Evolutionary conservation across 257 asterid genomes (phyloP), one percentile per base, ranked within the genome.

Genomic region (Rubia yunnanensis): DNA sequence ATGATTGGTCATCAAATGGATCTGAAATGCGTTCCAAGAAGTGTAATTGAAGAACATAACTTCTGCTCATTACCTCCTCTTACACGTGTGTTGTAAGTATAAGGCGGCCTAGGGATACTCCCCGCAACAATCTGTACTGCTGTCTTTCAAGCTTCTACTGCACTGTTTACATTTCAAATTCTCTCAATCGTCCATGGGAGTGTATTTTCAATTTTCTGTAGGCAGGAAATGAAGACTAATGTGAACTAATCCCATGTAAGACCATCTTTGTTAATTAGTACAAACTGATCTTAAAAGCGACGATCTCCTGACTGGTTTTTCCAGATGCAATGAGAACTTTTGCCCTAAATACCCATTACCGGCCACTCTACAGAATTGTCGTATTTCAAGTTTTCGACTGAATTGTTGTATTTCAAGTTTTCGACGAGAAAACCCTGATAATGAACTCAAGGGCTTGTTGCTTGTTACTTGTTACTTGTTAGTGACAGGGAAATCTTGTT

Each of bases 1-100:
- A 34, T 60, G 39, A 49, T 23, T 60, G 68, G 68, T 49, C 63
- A 23, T 69, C 63, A 15, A 49, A 35, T 60, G 67, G 62, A 49
- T 44, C 1, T 60, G 11, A 22, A 58, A 22, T 41, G 27, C 10
- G 27, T 53, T 64, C 38, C 52, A 50, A 11, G 74, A 63, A 63
- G 59, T 50, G 35, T 28, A 17, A 7, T 50, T 34, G 36, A 28
- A 27, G 18, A 63, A 24, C n/a, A 18, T n/a, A 32, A 41, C 63
- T 26, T 39, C 60, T 10, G 18, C 59, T 13, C 54, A 10, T 13
- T 46, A 11, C 17, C 35, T 55, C 17, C 35, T 55, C 53, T 14
- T 17, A 24, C n/a, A 0, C 8, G 32, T 31, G 7, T 36, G 44
- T 36, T 7, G 44, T 36, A 36, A 27, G 10, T 14, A 10, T 31